Conservation (phyloP, 371 early-diverging fungal species). For the Amoeboaphelidium protococcarum region DNA sequence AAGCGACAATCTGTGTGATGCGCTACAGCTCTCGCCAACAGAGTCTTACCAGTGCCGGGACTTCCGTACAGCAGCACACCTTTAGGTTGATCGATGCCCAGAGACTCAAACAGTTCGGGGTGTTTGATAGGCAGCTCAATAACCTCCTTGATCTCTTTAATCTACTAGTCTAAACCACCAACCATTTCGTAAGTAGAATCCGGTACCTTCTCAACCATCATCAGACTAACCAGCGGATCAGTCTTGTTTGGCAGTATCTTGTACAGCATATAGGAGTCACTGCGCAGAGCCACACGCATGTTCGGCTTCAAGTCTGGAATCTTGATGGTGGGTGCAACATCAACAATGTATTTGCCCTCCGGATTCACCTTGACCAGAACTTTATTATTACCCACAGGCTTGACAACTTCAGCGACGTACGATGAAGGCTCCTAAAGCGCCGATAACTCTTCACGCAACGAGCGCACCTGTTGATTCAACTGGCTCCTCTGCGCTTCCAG, state of each 20-base stretch:
- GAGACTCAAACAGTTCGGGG: constrained; percentile 95
- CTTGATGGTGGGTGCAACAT: constrained; percentile 73
- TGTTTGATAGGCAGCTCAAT: constrained; percentile 98
- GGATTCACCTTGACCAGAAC: constrained; percentile 95
- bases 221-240: constrained; percentile 85
- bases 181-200: constrained; percentile 99
- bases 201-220: constrained; percentile 99
- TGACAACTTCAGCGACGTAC: constrained; percentile 95
- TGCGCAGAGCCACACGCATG: constrained; percentile 86
- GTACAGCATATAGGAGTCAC: constrained; percentile 66
- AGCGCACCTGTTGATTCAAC: constrained; percentile 89
- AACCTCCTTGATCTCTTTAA: constrained; percentile 97
- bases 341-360: constrained; percentile 98
- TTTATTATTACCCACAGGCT: constrained; percentile 97
- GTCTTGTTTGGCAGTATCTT: constrained; percentile 82
- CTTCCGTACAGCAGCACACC: constrained; percentile 96
- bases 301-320: constrained; percentile 73
- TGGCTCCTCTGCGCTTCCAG: constrained; percentile 95
- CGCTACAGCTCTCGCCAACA: constrained; percentile 97
- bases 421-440: constrained; percentile 92
- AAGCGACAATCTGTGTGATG: constrained; percentile 99
- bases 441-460: constrained; percentile 90
- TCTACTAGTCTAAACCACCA: constrained; percentile 98
- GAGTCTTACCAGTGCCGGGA: constrained; percentile 98
- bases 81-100: constrained; percentile 99